These are phyloP conservation scores for Agaricus sinodeliciosus DNA, from an alignment of 768 basidiomycete genomes.

Conservation along the genomic window DNA sequence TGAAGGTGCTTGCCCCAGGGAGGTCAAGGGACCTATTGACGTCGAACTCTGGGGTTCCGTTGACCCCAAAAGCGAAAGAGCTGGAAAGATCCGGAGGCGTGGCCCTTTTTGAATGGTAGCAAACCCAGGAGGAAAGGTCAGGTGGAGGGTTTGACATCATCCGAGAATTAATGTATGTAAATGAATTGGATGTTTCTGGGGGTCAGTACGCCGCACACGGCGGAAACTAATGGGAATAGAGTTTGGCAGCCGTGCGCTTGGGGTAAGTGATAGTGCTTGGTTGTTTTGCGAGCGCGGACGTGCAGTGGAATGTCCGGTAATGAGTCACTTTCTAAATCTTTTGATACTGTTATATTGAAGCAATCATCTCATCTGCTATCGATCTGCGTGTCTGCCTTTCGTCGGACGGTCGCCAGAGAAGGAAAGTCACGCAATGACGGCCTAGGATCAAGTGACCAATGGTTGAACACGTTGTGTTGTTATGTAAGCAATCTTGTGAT, in stretches of 20 bases:
- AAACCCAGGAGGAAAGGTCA: background rate
- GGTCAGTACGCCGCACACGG: slow-evolving; percentile 1
- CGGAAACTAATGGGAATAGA: slow-evolving; percentile 4
- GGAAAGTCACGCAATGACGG: background rate
- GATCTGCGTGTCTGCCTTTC: background rate
- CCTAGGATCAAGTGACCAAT: slow-evolving; percentile 9
- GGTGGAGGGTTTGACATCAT: slow-evolving; percentile 5
- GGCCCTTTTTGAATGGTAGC: background rate
- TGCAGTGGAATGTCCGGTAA: too few species aligned
- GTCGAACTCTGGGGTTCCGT: background rate
- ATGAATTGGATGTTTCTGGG: slow-evolving; percentile 5
- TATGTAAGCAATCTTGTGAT: slow-evolving; percentile 3
- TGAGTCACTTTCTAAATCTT: too few species aligned
- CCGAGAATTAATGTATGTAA: slow-evolving; percentile 9
- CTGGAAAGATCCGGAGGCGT: slow-evolving; percentile 3
- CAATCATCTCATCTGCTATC: too few species aligned
- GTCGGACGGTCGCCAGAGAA: background rate
- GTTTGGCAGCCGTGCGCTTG: background rate
- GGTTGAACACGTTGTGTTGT: slow-evolving; percentile 4
- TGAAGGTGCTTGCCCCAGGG: background rate
- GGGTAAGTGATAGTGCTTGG: too few species aligned
- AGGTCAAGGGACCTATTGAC: background rate
- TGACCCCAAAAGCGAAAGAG: slow-evolving; percentile 3
- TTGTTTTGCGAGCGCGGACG: too few species aligned
- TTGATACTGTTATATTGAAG: too few species aligned